phyloP scores from a whole-genome alignment of 768 basidiomycete species.

The Rhodotorula paludigena region DNA sequence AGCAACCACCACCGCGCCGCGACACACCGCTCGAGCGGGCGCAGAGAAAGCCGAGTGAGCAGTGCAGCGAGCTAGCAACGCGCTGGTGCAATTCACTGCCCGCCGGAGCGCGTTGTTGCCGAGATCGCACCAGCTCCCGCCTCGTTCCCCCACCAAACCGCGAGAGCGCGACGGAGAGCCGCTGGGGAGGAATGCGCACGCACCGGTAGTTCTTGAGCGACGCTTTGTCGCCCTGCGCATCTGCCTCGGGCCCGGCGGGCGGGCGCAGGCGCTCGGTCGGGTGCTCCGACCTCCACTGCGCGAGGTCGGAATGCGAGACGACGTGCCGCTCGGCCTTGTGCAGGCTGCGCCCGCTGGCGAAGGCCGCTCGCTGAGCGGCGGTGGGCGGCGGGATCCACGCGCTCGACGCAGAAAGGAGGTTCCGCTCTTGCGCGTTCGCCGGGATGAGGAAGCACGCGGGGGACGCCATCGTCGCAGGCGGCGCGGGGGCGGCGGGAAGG shows the following conservation, averaged over 20 bases:
- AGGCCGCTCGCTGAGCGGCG: neutral
- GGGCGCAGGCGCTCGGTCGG: conserved; percentile 19
- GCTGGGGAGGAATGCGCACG: neutral
- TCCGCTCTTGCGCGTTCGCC: conserved; percentile 2
- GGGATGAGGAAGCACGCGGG: conserved; percentile 6
- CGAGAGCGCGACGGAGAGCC: neutral
- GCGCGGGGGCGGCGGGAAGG: neutral
- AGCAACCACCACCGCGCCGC: too few relatives aligned
- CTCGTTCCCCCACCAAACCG: neutral
- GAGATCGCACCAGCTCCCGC: too few relatives aligned
- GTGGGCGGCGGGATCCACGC: conserved; percentile 3
- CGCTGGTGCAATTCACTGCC: too few relatives aligned
- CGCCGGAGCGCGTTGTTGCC: too few relatives aligned
- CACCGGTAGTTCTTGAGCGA: conserved; percentile 15
- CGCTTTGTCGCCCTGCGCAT: conserved; percentile 14
- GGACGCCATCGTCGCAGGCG: neutral
- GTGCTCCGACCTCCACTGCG: neutral
- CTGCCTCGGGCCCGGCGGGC: neutral
- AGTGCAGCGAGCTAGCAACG: neutral
- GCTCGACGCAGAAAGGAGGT: conserved; percentile 11
- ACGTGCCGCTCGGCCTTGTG: neutral
- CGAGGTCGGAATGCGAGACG: conserved; percentile 4
- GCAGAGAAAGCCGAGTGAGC: neutral
- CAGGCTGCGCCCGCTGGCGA: too few relatives aligned
- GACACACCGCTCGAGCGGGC: neutral